Evolutionary conservation across 2,329 filamentous ascomycete species (phyloP), one percentile per base, ranked within the genome.

Genomic region (Talaromyces sp.): DNA sequence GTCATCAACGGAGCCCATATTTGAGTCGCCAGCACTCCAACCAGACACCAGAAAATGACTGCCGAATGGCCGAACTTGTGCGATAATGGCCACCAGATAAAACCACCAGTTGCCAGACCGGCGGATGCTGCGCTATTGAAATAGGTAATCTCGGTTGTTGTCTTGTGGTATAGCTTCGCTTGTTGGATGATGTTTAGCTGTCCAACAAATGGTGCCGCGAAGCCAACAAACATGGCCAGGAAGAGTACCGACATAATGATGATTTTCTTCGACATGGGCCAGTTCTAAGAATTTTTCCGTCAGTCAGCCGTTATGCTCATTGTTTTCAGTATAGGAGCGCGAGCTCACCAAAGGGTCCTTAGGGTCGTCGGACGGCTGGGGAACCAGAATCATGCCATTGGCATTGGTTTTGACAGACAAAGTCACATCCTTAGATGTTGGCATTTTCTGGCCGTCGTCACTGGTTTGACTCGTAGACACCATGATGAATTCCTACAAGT

Each of bases 51-150:
- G 43, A 48, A 48, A 48, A 48, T 48, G 43, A 48, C 43, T 31
- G 43, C 43, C 7, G 43, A 48, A 48, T 48, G 43, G 43, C 43
- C 43, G n/a, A 48, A 48, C 17, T 48, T 48, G 43, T 48, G 43
- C 22, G 43, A 48, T 13, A 48, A 48, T 33, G 43, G 43, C 43
- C 43, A 48, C 43, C 43, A 48, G 7, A 48, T 48, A 31, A 48
- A 48, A 28, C 43, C 43, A 22, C 43, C 43, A 17, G 43, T 48
- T 17, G 43, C 43, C 22, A 48, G 25, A 33, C 43, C 43, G 13
- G 43, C 43, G n/a, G 43, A 48, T 28, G 43, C 43, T 48, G 43
- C 43, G 43, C 43, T 48, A 7, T 48, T 48, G 8, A 48, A 48
- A 48, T 48, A 48, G 7, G 43, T 48, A 33, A 48, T 48, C 43